These are phyloP conservation scores for Saturnispora zaruensis DNA, from an alignment of 805 yeast species.

Conservation along the genomic window DNA sequence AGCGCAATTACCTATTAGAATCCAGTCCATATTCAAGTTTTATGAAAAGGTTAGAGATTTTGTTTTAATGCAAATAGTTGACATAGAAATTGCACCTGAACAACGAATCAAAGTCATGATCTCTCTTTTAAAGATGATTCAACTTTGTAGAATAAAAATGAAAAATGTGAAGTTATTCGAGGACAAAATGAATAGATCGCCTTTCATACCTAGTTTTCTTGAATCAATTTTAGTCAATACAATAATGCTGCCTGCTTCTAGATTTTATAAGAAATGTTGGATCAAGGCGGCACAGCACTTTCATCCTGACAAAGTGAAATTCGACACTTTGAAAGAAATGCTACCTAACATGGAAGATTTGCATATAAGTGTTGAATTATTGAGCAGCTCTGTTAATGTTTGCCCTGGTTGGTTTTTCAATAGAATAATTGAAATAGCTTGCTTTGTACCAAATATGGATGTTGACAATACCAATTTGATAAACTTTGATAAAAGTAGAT, in stretches of 20 bases:
- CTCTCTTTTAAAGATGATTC: slow-evolving; percentile 54
- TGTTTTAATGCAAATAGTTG: slow-evolving; percentile 56
- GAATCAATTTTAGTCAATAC: slow-evolving; percentile 73
- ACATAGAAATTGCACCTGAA: slow-evolving; percentile 45
- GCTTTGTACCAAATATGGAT: slow-evolving; percentile 72
- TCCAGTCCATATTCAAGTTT: slow-evolving; percentile 55
- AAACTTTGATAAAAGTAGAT: slow-evolving; percentile 80
- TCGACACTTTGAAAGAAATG: slow-evolving; percentile 22
- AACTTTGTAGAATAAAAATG: slow-evolving; percentile 64
- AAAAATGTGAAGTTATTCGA: slow-evolving; percentile 38
- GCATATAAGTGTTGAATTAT: neutral
- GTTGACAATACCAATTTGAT: slow-evolving; percentile 54
- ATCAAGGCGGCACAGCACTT: slow-evolving; percentile 38
- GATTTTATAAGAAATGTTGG: slow-evolving; percentile 67
- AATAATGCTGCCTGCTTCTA: slow-evolving; percentile 70
- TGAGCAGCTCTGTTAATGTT: slow-evolving; percentile 43
- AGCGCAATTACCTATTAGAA: slow-evolving; percentile 55
- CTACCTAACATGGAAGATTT: slow-evolving; percentile 9
- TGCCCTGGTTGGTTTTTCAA: slow-evolving; percentile 90
- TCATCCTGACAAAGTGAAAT: slow-evolving; percentile 1
- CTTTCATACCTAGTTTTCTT: slow-evolving; percentile 71
- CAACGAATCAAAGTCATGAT: slow-evolving; percentile 64
- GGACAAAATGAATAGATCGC: slow-evolving; percentile 24
- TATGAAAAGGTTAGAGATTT: slow-evolving; percentile 61
- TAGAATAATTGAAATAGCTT: slow-evolving; percentile 65